Percentiles rank a stretch among this genome's conserved stretches.
These are phyloP conservation scores for Grifola frondosa DNA, from an alignment of 1,284 basidiomycete genomes.

Conservation along the genomic window DNA sequence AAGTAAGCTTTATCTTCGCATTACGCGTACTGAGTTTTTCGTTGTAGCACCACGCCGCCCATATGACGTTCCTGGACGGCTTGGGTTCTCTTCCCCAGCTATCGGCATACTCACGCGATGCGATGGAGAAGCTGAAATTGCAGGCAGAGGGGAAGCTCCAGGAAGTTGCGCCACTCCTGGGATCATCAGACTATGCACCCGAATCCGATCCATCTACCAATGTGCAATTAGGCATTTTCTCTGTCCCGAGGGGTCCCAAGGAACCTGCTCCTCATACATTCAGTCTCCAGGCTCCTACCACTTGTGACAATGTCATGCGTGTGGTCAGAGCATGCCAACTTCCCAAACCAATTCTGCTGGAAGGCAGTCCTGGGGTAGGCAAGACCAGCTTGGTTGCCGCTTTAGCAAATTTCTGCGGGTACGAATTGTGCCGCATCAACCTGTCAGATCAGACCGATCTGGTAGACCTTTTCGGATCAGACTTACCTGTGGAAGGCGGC, in stretches of 20 bases:
- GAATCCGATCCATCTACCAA: constrained; percentile 35
- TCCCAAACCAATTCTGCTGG: constrained; percentile 89
- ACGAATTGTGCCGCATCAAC: constrained; percentile 93
- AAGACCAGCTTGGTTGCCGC: constrained; percentile 95
- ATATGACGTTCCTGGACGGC: constrained; percentile 86
- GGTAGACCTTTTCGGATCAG: constrained; percentile 95
- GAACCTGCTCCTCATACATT: constrained; percentile 49
- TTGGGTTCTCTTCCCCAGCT: constrained; percentile 76
- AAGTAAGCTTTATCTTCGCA: constrained; percentile 34
- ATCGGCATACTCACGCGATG: constrained; percentile 50
- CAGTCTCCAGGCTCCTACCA: constrained; percentile 88
- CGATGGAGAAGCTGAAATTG: constrained; percentile 47
- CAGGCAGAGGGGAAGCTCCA: constrained; percentile 50
- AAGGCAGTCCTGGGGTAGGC: constrained; percentile 99
- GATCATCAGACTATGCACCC: constrained; percentile 28
- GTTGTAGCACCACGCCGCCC: constrained; percentile 81
- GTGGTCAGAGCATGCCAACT: constrained; percentile 91
- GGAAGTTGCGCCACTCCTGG: constrained; percentile 49
- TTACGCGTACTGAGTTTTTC: constrained; percentile 13
- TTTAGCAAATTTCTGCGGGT: constrained; percentile 79
- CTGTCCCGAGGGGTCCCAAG: constrained; percentile 61
- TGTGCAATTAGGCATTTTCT: constrained; percentile 77
- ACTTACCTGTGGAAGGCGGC: constrained; percentile 93
- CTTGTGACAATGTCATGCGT: constrained; percentile 86
- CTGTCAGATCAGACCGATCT: constrained; percentile 98